Evolutionary conservation across 1,284 basidiomycete species (phyloP), one percentile per base, ranked within the genome.

Genomic region (Phellinidium pouzarii): DNA sequence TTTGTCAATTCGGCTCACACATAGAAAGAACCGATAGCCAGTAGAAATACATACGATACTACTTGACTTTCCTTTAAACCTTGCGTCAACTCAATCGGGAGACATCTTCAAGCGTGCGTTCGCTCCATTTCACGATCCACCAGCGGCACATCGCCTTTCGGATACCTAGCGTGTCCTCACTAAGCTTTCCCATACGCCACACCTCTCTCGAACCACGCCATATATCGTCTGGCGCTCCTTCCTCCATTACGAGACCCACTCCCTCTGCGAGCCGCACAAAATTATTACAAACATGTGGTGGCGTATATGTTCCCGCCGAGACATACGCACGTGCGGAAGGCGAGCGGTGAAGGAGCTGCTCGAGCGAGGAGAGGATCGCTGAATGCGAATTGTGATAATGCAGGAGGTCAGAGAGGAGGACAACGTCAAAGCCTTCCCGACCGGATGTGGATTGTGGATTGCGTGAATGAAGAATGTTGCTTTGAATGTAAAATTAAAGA

Each of bases 321-420:
- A 85, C 70, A 60, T 84, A 82, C 0, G 75, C 71, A 20, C 75
- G 67, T 3, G 80, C 72, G 4, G 64, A 56, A 3, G 66, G 44
- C 1, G 66, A 62, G 40, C 66, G 71, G n/a, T 68, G 64, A 6
- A 87, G 74, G 25, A 86, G 72, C 19, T 66, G 60, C 0, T 59
- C 60, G 11, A 82, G 64, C 2, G 82, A 80, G 5, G 64, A 59
- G 29, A 86, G 61, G 38, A 85, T 73, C n/a, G 65, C 73, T 55
- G 70, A 71, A 63, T 87, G 84, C 37, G 79, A 83, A 50, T 62
- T 61, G 61, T 79, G 69, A 61, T 87, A 86, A 64, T 85, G 82
- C 19, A 87, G 72, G 11, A 88, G 70, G 66, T 87, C 83, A 3
- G 82, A 87, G 49, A 86, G 71, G 56, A 87, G 73, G 44, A 86